Base-by-base conservation (phyloP, 2,329 filamentous ascomycete species). In the Pseudogymnoascus sp. region DNA sequence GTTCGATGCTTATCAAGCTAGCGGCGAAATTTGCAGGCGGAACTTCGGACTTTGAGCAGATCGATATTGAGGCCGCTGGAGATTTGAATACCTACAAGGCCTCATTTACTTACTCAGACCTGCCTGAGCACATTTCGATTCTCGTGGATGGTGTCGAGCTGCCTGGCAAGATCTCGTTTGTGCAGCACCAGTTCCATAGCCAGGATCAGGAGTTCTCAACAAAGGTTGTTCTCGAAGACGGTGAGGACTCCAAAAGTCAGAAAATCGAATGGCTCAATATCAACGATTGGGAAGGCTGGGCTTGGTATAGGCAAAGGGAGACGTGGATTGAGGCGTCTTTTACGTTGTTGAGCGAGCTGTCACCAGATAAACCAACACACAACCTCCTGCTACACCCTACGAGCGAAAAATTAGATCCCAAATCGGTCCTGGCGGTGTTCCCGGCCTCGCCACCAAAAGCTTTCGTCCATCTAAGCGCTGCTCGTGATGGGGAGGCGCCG, bases 181-280 rank as follows among this genome's bases (percentile, higher is more conserved):
- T 11, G 31, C 31, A 33, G 31, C 8, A 33, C 1, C 31, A 33
- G 31, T 33, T 33, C 31, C 31, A 33, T 33, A 11, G 31, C 31
- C 31, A 33, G 11, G 31, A 33, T 33, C 31, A 33, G 31, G 31
- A 33, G 31, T 33, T 33, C 31, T 33, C 8, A 33, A 33, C 31
- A 33, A 33, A 33, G 31, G 31, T 33, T 33, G 31, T 33, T 33
- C 31, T 33, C 31, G 31, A 33, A 33, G 31, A 33, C 31, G 31
- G 31, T 11, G 31, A 33, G 31, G 31, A 33, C 31, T 33, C 31
- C 31, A 33, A 67, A 68, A 24, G 61, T 60, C 10, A 67, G 59
- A 22, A 65, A 41, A 4, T 65, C 67, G 14, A 63, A 64, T 63
- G 61, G 61, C 61, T 63, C 33, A 24, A 63, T 59, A 60, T 60